Percentiles rank a stretch among this genome's conserved stretches.
Evolutionary conservation across 2,329 filamentous ascomycete species (phyloP).

Genomic region (Ramularia collo-cygni): DNA sequence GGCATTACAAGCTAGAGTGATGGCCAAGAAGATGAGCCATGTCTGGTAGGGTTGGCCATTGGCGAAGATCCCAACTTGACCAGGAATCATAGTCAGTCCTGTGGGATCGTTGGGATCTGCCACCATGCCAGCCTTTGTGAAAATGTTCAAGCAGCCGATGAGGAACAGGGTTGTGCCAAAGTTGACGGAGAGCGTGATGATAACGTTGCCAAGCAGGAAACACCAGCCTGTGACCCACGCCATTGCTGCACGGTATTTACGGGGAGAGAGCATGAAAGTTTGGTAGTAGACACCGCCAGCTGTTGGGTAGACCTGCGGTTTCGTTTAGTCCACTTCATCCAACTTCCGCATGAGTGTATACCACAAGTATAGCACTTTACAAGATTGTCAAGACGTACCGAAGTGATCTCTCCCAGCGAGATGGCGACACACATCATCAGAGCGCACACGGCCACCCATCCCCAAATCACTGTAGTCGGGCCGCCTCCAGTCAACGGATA

Average conservation of each 20-base stretch:
- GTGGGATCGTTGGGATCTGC: constrained; percentile 30
- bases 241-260: constrained; percentile 53
- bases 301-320: constrained; percentile 35
- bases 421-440: constrained; percentile 66
- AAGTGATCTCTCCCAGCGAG: constrained; percentile 67
- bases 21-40: constrained; percentile 44
- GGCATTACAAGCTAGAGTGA: constrained; percentile 45
- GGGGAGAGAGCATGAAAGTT: constrained; percentile 64
- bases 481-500: constrained; percentile 63
- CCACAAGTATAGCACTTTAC: not conserved
- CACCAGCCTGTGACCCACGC: constrained; percentile 71
- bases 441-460: constrained; percentile 60
- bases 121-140: constrained; percentile 32
- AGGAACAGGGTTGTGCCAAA: constrained; percentile 59
- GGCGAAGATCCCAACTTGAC: constrained; percentile 20
- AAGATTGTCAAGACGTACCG: constrained; percentile 31
- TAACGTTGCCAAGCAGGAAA: constrained; percentile 73
- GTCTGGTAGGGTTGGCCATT: constrained; percentile 39
- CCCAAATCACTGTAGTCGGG: constrained; percentile 65
- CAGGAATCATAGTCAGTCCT: constrained; percentile 27
- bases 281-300: constrained; percentile 70
- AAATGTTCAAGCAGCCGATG: constrained; percentile 50
- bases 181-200: constrained; percentile 75
- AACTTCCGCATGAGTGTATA: not conserved
- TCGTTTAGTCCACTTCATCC: constrained; percentile 11